Conservation (phyloP, 768 basidiomycete species). For the Dioszegia hungarica region DNA sequence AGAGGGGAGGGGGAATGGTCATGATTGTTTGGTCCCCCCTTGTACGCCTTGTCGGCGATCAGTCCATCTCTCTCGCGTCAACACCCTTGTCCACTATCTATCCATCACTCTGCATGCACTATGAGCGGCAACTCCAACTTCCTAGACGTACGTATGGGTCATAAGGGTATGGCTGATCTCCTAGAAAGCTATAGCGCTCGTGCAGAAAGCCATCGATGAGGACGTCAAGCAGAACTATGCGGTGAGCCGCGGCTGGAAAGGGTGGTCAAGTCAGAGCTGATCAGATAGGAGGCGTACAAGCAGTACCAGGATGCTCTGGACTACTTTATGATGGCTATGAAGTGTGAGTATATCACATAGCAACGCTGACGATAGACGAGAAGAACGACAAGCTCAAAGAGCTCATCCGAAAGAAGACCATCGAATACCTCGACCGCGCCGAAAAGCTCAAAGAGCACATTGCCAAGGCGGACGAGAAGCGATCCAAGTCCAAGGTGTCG, state of each 20-base stretch:
- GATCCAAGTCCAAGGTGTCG: conserved; percentile 55
- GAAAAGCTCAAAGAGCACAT: conserved; percentile 88
- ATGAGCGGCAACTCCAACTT: conserved; percentile 46
- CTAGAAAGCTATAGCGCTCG: conserved; percentile 80
- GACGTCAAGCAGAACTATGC: conserved; percentile 89
- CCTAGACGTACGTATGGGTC: conserved; percentile 42
- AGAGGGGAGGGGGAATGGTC: too few species aligned
- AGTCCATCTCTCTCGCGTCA: too few species aligned
- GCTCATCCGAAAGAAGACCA: conserved; percentile 79
- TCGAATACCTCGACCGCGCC: conserved; percentile 84
- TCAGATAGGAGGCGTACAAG: conserved; percentile 72
- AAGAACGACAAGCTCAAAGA: conserved; percentile 89
- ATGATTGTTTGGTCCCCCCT: too few species aligned
- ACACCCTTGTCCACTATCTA: too few species aligned
- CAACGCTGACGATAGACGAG: conserved; percentile 59
- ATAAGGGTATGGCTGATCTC: conserved; percentile 8
- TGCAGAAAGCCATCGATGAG: conserved; percentile 86
- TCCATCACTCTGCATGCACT: too few species aligned
- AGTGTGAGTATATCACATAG: conserved; percentile 24
- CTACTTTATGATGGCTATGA: conserved; percentile 80
- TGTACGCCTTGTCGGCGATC: too few species aligned
- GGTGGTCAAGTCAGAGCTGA: neutral
- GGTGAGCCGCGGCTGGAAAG: conserved; percentile 27
- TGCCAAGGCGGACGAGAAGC: conserved; percentile 61
- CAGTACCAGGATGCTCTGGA: conserved; percentile 91